Percentiles rank a stretch among this genome's conserved stretches.
These are phyloP conservation scores for Claviceps spartinae DNA, from an alignment of 2,329 filamentous ascomycete species.

Conservation along the genomic window DNA sequence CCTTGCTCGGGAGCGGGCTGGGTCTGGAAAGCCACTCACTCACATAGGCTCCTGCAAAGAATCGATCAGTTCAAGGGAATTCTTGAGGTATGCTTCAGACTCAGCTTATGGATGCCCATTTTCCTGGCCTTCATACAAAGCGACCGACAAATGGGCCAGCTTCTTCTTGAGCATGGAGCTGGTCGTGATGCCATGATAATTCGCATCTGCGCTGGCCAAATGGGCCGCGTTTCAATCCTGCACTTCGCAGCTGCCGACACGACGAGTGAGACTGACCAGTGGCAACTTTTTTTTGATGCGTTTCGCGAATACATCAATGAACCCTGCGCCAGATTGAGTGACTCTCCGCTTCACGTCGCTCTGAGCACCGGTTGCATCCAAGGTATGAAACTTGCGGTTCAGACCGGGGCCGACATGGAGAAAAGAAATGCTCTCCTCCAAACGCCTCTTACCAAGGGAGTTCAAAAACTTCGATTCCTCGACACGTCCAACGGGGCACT, in stretches of 20 bases:
- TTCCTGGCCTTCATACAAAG: background rate
- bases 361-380: background rate
- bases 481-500: too few species aligned
- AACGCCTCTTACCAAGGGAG: background rate
- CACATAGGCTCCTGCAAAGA: background rate
- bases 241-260: background rate
- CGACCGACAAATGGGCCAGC: background rate
- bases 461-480: background rate
- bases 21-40: background rate
- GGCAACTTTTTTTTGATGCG: background rate
- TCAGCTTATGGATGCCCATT: background rate
- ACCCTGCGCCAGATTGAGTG: background rate
- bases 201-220: too few species aligned
- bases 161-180: background rate
- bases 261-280: background rate
- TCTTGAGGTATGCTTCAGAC: background rate
- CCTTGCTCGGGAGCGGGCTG: background rate
- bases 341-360: constrained; percentile 1
- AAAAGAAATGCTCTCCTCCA: background rate
- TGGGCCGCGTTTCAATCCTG: background rate
- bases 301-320: background rate
- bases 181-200: background rate
- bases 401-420: background rate
- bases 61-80: background rate
- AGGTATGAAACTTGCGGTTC: background rate